A percentile compares a stretch with the other conserved stretches of the same genome.
These are phyloP conservation scores for Phanerochaete sordida DNA, from an alignment of 768 basidiomycete genomes.

Conservation along the genomic window DNA sequence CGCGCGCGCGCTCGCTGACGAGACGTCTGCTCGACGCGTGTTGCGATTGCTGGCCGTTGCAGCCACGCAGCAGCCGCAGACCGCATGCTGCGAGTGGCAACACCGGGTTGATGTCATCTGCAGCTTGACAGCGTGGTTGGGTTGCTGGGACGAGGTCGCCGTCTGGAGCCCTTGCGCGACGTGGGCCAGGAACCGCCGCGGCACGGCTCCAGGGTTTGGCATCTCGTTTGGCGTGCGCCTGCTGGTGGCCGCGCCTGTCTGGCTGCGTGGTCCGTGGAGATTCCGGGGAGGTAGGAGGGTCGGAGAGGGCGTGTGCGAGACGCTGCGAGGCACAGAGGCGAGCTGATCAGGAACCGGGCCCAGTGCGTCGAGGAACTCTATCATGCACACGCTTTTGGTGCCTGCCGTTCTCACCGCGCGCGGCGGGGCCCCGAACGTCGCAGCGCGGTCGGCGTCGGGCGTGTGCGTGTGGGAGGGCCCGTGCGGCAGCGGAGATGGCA, in stretches of 20 bases:
- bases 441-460: not conserved
- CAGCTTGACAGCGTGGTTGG: not conserved
- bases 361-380: constrained; percentile 1
- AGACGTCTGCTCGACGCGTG: too few relatives aligned
- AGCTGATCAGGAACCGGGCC: constrained; percentile 10
- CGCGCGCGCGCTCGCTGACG: too few relatives aligned
- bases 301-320: not conserved
- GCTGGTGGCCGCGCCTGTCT: not conserved
- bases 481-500: not conserved
- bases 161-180: too few relatives aligned
- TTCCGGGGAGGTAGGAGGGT: constrained; percentile 10
- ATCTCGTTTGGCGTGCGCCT: too few relatives aligned
- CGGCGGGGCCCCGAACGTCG: not conserved
- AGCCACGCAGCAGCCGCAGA: too few relatives aligned
- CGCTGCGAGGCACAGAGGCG: not conserved
- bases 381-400: not conserved
- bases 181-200: not conserved
- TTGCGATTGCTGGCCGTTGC: too few relatives aligned
- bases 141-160: not conserved
- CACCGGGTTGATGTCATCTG: not conserved
- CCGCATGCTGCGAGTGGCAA: not conserved
- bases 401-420: not conserved
- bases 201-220: not conserved
- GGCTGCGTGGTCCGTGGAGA: constrained; percentile 24
- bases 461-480: not conserved